Evolutionary conservation across 78 protist species (phyloP).

Genomic region (Tieghemostelium lacteum): DNA sequence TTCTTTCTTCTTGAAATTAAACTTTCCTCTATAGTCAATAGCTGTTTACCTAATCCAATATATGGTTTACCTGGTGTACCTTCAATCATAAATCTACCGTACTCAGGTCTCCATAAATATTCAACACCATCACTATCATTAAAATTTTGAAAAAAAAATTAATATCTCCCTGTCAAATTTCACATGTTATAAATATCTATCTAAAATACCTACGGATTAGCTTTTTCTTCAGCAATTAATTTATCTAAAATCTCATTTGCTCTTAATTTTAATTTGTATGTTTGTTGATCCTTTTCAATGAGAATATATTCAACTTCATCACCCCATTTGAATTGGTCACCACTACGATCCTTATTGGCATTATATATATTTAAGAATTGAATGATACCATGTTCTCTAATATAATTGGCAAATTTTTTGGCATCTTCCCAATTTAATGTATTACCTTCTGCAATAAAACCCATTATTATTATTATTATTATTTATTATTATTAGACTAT

Average conservation of each 20-base stretch:
- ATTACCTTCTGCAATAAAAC: conserved; percentile 82
- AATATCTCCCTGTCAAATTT: conserved; percentile 1
- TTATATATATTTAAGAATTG: conserved; percentile 89
- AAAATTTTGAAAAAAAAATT: background rate
- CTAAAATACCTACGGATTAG: conserved; percentile 9
- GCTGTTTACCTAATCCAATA: conserved; percentile 57
- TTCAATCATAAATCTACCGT: conserved; percentile 94
- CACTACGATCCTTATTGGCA: conserved; percentile 18
- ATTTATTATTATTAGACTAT: background rate
- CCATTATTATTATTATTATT: conserved; percentile 56
- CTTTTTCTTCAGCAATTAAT: conserved; percentile 46
- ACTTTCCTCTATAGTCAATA: conserved; percentile 18
- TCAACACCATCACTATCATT: conserved; percentile 28
- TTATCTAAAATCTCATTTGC: conserved; percentile 69
- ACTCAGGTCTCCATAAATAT: conserved; percentile 95
- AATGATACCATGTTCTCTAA: conserved; percentile 88
- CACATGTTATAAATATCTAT: background rate
- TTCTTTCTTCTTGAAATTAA: conserved; percentile 25
- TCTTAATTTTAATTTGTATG: conserved; percentile 65
- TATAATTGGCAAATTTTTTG: conserved; percentile 39
- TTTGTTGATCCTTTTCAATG: conserved; percentile 21
- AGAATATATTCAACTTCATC: conserved; percentile 93
- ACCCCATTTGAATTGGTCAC: conserved; percentile 88
- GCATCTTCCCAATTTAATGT: conserved; percentile 84
- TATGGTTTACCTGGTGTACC: conserved; percentile 96